Percentiles rank a stretch among this genome's conserved stretches.
phyloP scores from a whole-genome alignment of 139 green algal species.

The Pleodorina starrii region DNA sequence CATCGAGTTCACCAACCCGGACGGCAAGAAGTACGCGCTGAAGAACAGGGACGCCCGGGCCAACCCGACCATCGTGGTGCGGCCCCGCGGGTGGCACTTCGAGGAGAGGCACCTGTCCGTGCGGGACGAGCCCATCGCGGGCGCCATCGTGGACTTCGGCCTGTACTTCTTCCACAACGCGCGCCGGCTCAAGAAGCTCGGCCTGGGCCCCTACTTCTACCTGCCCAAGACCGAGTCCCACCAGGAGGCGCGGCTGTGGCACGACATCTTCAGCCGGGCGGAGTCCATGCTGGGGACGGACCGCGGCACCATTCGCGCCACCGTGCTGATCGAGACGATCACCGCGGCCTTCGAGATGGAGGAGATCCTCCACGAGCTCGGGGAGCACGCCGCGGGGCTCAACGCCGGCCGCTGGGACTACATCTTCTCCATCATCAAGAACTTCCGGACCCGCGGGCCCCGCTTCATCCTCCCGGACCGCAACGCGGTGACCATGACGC shows the following conservation, averaged over 20 bases:
- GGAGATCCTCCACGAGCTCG: conserved; percentile 93
- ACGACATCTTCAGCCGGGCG: conserved; percentile 78
- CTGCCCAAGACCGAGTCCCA: conserved; percentile 94
- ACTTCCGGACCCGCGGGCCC: conserved; percentile 82
- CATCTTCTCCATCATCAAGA: conserved; percentile 94
- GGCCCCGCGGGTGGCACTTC: conserved; percentile 89
- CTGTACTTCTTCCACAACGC: conserved; percentile 94
- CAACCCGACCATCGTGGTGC: conserved; percentile 67
- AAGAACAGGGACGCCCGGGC: conserved; percentile 65
- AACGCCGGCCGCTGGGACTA: conserved; percentile 96
- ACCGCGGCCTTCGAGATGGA: conserved; percentile 94
- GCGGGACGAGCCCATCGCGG: conserved; percentile 74
- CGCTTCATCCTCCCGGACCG: conserved; percentile 86
- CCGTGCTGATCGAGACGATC: conserved; percentile 92
- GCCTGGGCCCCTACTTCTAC: conserved; percentile 89
- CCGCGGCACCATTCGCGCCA: conserved; percentile 85
- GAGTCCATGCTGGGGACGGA: conserved; percentile 78
- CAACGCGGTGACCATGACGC: conserved; percentile 82
- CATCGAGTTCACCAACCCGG: conserved; percentile 72
- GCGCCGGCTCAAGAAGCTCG: conserved; percentile 41
- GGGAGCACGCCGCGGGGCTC: conserved; percentile 86
- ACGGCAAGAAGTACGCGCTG: conserved; percentile 81
- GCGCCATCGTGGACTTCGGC: conserved; percentile 88
- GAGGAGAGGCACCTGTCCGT: conserved; percentile 89
- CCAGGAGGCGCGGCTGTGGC: conserved; percentile 88